Percentiles rank a stretch among this genome's conserved stretches.
Evolutionary conservation across 768 basidiomycete genomes (phyloP).

Genomic region (Dioszegia hungarica): DNA sequence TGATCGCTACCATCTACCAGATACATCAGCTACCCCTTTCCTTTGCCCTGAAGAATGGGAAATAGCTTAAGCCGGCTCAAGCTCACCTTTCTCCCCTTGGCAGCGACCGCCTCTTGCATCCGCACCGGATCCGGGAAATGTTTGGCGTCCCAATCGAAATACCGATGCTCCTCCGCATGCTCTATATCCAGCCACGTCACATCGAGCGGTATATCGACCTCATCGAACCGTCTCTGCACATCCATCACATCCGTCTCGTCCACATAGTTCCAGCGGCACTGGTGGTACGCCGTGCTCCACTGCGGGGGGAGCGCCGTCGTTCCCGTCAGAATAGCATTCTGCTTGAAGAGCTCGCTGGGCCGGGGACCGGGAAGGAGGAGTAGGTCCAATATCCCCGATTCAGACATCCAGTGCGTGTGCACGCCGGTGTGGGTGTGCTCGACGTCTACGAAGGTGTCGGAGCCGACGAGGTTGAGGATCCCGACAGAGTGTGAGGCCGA

Average conservation of each 20-base stretch:
- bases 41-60: too few species aligned
- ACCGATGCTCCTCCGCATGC: constrained; percentile 87
- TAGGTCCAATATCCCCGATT: constrained; percentile 91
- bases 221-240: constrained; percentile 83
- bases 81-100: constrained; percentile 72
- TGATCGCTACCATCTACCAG: constrained; percentile 87
- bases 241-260: constrained; percentile 78
- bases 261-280: constrained; percentile 97
- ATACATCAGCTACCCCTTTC: neutral
- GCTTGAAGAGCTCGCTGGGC: constrained; percentile 71
- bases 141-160: constrained; percentile 93
- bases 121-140: constrained; percentile 89
- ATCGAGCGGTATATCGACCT: constrained; percentile 90
- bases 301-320: constrained; percentile 79
- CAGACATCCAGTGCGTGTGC: constrained; percentile 92
- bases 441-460: constrained; percentile 94
- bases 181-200: constrained; percentile 98
- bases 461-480: constrained; percentile 77
- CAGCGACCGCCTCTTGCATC: constrained; percentile 86
- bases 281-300: constrained; percentile 91
- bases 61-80: too few species aligned
- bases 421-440: constrained; percentile 58
- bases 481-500: constrained; percentile 80
- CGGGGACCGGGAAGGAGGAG: constrained; percentile 91
- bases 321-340: constrained; percentile 81